Percentiles rank a stretch among this genome's conserved stretches.
These are phyloP conservation scores for Clarireedia hainanense DNA, from an alignment of 2,329 filamentous ascomycete genomes.

Conservation along the genomic window DNA sequence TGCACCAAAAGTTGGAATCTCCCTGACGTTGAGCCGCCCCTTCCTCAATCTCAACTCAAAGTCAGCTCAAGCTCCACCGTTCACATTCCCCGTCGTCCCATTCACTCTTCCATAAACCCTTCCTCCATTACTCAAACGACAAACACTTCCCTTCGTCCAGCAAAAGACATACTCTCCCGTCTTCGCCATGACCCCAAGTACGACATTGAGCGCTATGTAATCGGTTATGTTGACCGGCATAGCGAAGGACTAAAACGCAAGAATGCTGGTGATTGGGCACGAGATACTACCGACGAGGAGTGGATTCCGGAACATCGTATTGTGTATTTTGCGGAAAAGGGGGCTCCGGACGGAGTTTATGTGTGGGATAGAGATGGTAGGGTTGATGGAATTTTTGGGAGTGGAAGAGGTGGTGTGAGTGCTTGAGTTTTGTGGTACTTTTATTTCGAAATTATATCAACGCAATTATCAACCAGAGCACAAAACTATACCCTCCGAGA, in stretches of 20 bases:
- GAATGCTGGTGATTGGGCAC: constrained; percentile 12
- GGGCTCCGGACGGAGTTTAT: constrained; percentile 42
- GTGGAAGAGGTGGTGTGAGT: not conserved
- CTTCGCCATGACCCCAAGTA: constrained; percentile 15
- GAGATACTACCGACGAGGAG: constrained; percentile 44
- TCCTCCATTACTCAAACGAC: too few relatives aligned
- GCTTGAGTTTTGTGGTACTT: constrained; percentile 9
- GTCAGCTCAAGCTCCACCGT: not conserved
- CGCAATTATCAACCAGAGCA: too few relatives aligned
- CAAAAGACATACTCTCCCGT: constrained; percentile 16
- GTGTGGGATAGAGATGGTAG: constrained; percentile 3
- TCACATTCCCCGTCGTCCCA: too few relatives aligned
- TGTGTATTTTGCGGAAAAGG: constrained; percentile 48
- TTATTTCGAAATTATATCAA: too few relatives aligned
- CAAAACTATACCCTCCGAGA: too few relatives aligned
- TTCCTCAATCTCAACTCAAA: not conserved
- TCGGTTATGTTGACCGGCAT: constrained; percentile 21
- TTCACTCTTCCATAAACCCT: too few relatives aligned
- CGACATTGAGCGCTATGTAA: constrained; percentile 19
- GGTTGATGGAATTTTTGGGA: constrained; percentile 15
- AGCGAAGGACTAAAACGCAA: constrained; percentile 12
- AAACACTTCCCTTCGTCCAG: not conserved
- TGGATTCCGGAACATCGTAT: constrained; percentile 60
- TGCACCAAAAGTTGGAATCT: not conserved
- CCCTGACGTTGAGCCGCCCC: not conserved